Percentiles rank a stretch among this genome's conserved stretches.
These are phyloP conservation scores for Dendrocalamus sinicus DNA, from an alignment of 176 grass and related monocot species.

Conservation along the genomic window DNA sequence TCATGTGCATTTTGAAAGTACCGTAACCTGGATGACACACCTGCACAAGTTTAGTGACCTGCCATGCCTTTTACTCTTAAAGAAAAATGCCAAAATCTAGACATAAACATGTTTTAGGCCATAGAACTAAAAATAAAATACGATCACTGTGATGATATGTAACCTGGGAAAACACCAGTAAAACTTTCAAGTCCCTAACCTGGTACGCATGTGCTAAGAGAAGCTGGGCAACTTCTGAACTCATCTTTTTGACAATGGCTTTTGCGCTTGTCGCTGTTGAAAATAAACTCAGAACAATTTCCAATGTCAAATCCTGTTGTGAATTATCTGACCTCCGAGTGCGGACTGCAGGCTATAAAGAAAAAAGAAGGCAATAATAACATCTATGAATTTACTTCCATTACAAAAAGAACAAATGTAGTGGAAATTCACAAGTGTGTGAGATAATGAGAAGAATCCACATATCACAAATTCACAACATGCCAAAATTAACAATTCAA, in stretches of 20 bases:
- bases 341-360: conserved; percentile 54
- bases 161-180: conserved; percentile 19
- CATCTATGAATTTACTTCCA: conserved; percentile 26
- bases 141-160: neutral
- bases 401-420: conserved; percentile 20
- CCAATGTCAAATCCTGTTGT: conserved; percentile 62
- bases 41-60: no score
- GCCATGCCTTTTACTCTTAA: neutral
- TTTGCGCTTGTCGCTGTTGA: conserved; percentile 56
- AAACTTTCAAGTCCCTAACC: conserved; percentile 50
- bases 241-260: conserved; percentile 71
- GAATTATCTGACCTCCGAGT: conserved; percentile 75
- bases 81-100: neutral
- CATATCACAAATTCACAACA: neutral
- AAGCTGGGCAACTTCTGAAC: conserved; percentile 62
- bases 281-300: conserved; percentile 66
- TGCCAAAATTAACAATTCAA: conserved; percentile 30
- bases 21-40: no score
- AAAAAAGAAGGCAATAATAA: conserved; percentile 30
- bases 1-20: no score
- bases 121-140: conserved; percentile 3
- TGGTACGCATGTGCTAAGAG: conserved; percentile 89
- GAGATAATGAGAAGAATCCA: conserved; percentile 29
- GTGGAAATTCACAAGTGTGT: neutral
- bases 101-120: neutral